Evolutionary conservation across 768 basidiomycete species (phyloP).

Genomic region (Cytidiella melzeri): DNA sequence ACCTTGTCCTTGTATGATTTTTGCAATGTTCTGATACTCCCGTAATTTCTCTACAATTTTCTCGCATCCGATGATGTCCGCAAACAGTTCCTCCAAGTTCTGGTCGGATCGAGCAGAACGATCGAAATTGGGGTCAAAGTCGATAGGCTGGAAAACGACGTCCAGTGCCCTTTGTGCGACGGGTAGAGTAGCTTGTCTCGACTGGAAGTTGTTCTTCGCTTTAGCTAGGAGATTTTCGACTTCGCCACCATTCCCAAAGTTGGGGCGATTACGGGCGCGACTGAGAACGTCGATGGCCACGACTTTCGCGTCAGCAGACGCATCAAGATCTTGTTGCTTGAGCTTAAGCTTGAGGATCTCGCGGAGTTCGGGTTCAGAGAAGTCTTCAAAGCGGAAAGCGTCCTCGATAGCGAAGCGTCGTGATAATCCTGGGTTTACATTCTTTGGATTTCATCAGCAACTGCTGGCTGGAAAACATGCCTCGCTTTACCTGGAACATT

Average conservation of each 20-base stretch:
- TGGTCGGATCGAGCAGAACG: slow-evolving; percentile 39
- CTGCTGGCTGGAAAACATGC: background rate
- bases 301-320: slow-evolving; percentile 49
- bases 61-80: slow-evolving; percentile 57
- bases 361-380: slow-evolving; percentile 44
- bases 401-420: slow-evolving; percentile 66
- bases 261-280: slow-evolving; percentile 24
- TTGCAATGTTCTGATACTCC: slow-evolving; percentile 47
- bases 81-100: slow-evolving; percentile 52
- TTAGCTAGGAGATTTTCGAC: slow-evolving; percentile 26
- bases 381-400: slow-evolving; percentile 66
- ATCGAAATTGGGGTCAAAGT: slow-evolving; percentile 61
- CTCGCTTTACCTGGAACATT: slow-evolving; percentile 59
- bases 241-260: slow-evolving; percentile 29
- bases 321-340: slow-evolving; percentile 47
- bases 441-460: slow-evolving; percentile 30
- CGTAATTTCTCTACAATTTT: slow-evolving; percentile 43
- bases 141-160: slow-evolving; percentile 35
- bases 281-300: slow-evolving; percentile 44
- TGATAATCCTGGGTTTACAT: slow-evolving; percentile 62
- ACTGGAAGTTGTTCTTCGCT: slow-evolving; percentile 23
- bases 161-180: slow-evolving; percentile 11
- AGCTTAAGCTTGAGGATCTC: slow-evolving; percentile 52
- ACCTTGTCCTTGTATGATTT: slow-evolving; percentile 33
- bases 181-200: slow-evolving; percentile 16